A percentile compares a stretch with the other conserved stretches of the same genome.
Evolutionary conservation across 2,329 filamentous ascomycete genomes (phyloP).

Genomic region (Harringtonia aguacate): DNA sequence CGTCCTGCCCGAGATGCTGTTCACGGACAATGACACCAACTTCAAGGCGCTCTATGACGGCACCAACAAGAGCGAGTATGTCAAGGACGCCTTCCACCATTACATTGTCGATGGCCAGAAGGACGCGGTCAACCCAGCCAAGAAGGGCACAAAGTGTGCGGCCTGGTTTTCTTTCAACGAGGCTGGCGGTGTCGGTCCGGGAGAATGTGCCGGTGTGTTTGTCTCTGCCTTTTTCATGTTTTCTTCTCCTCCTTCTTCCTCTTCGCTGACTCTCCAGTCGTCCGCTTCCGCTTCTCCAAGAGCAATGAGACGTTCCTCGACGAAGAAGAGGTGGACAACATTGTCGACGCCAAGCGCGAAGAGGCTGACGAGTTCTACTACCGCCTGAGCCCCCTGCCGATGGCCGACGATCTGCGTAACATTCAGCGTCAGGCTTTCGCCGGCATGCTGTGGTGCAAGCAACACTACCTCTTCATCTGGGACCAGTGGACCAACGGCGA

Average conservation of each 20-base stretch:
- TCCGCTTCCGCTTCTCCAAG: constrained; percentile 79
- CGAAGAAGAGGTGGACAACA: constrained; percentile 84
- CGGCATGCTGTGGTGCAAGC: constrained; percentile 98
- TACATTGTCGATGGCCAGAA: constrained; percentile 77
- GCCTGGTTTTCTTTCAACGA: constrained; percentile 92
- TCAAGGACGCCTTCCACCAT: constrained; percentile 92
- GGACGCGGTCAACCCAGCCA: constrained; percentile 67
- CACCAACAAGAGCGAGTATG: constrained; percentile 70
- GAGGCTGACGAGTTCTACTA: constrained; percentile 97
- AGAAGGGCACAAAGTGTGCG: constrained; percentile 75
- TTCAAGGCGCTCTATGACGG: constrained; percentile 64
- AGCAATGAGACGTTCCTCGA: constrained; percentile 71
- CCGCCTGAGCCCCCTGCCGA: constrained; percentile 82
- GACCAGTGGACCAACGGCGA: constrained; percentile 97
- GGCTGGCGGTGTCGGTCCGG: constrained; percentile 73
- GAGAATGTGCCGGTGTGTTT: constrained; percentile 72
- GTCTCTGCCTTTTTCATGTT: constrained; percentile 11
- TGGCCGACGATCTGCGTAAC: constrained; percentile 87
- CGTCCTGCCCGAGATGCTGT: constrained; percentile 74
- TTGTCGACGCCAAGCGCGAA: constrained; percentile 74
- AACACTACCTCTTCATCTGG: constrained; percentile 95
- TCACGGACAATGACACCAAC: constrained; percentile 95
- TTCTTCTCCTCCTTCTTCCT: constrained; percentile 35
- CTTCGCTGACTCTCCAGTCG: constrained; percentile 41
- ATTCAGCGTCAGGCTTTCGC: constrained; percentile 91